Conservation (phyloP, 305 asterid species). For the Solanum hybrid region DNA sequence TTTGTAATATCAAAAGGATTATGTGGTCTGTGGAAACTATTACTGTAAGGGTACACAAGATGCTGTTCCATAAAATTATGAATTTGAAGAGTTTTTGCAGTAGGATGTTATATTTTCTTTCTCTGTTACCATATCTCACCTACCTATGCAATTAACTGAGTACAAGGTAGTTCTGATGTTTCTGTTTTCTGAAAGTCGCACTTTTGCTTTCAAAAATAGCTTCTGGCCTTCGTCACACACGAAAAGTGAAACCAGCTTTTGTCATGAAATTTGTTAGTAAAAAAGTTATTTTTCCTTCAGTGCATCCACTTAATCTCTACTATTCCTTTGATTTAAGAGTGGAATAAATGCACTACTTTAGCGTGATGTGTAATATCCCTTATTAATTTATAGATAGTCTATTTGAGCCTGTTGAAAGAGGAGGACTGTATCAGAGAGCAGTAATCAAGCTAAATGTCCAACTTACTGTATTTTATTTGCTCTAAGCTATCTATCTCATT, state of each 20-base stretch:
- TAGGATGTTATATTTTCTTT: neutral
- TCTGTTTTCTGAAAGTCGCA: neutral
- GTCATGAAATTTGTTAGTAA: neutral
- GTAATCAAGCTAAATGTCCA: neutral
- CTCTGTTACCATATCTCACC: neutral
- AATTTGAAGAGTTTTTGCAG: neutral
- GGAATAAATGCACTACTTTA: neutral
- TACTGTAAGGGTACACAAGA: neutral
- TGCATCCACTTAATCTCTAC: neutral
- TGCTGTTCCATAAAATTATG: neutral
- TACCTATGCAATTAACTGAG: neutral
- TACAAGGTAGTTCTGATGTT: neutral
- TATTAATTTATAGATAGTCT: neutral
- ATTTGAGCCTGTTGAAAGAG: neutral
- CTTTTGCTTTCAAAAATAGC: neutral
- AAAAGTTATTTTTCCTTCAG: neutral
- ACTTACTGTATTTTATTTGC: neutral
- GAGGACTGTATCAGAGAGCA: neutral
- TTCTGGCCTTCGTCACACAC: neutral
- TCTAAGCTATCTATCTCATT: neutral
- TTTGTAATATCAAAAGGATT: neutral
- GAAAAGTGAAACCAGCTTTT: neutral
- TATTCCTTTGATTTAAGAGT: neutral
- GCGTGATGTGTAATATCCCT: neutral
- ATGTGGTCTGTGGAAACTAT: neutral